Evolutionary conservation across 345 rosid species (phyloP).

Genomic region (Syzygium jambos): DNA sequence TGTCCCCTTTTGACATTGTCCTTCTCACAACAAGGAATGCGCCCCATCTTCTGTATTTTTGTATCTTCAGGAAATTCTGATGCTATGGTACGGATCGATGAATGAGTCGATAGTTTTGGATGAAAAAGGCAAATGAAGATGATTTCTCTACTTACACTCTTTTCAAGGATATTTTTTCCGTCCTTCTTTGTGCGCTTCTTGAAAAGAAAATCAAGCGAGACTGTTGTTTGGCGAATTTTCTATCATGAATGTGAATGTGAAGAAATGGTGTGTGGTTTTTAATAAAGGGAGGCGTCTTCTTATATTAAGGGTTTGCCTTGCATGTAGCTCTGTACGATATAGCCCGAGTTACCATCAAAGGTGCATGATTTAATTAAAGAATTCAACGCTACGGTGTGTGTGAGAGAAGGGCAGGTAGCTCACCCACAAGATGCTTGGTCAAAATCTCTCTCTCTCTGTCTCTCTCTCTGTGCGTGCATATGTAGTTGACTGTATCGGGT

Average conservation of each 20-base stretch:
- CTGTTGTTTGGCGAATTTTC: not conserved
- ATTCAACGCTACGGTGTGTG: conserved; percentile 93
- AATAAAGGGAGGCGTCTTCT: conserved; percentile 2
- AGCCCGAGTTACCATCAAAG: conserved; percentile 32
- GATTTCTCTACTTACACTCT: not conserved
- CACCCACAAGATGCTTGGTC: conserved; percentile 89
- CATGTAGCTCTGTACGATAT: not conserved
- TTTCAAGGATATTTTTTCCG: not conserved
- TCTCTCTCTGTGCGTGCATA: not conserved
- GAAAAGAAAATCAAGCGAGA: not conserved
- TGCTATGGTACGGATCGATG: conserved; percentile 2
- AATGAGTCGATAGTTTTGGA: not conserved
- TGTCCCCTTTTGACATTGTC: conserved; percentile 92
- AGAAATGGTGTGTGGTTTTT: not conserved
- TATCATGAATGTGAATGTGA: not conserved
- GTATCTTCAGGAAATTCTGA: not conserved
- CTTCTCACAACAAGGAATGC: conserved; percentile 94
- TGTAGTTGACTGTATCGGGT: not conserved
- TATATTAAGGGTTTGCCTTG: conserved; percentile 3
- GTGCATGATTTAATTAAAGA: conserved; percentile 85
- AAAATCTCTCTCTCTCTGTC: conserved; percentile 9
- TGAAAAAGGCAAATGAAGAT: not conserved
- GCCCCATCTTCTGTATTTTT: conserved; percentile 44
- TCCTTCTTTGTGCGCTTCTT: not conserved
- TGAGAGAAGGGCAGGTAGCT: conserved; percentile 78